These are phyloP conservation scores for Ramaria sp. DNA, from an alignment of 768 basidiomycete species.

Conservation along the genomic window DNA sequence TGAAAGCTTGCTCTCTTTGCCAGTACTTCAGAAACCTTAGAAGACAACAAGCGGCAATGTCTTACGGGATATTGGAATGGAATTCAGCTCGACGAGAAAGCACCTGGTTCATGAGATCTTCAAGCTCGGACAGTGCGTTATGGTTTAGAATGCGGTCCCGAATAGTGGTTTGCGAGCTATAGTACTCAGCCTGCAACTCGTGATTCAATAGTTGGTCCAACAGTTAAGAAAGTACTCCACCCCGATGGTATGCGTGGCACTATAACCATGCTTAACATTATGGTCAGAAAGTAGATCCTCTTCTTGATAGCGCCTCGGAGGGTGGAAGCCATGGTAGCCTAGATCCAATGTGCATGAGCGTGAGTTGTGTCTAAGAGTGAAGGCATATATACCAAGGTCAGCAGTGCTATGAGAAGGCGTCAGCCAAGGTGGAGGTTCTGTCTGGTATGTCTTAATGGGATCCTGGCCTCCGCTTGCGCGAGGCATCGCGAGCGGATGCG, in stretches of 20 bases:
- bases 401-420: slow-evolving; percentile 53
- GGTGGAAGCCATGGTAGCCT: slow-evolving; percentile 74
- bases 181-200: slow-evolving; percentile 44
- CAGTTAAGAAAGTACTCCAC: too few species aligned
- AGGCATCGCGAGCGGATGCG: slow-evolving; percentile 3
- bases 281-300: slow-evolving; percentile 59
- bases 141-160: slow-evolving; percentile 39
- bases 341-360: neutral
- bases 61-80: slow-evolving; percentile 55
- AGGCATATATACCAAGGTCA: slow-evolving; percentile 55
- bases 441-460: slow-evolving; percentile 32
- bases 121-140: slow-evolving; percentile 46
- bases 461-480: slow-evolving; percentile 2
- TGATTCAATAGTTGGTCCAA: too few species aligned
- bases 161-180: slow-evolving; percentile 44
- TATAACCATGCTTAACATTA: slow-evolving; percentile 59
- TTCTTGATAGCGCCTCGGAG: slow-evolving; percentile 62
- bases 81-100: slow-evolving; percentile 51
- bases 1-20: slow-evolving; percentile 53
- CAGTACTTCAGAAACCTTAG: neutral
- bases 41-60: slow-evolving; percentile 8
- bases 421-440: slow-evolving; percentile 64
- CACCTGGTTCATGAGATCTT: slow-evolving; percentile 68
- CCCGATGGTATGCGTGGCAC: slow-evolving; percentile 39
- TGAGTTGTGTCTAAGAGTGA: neutral